Evolutionary conservation across 495 filamentous ascomycete species (phyloP), one percentile per base, ranked within the genome.

Genomic region (Stereocaulon alpinum): DNA sequence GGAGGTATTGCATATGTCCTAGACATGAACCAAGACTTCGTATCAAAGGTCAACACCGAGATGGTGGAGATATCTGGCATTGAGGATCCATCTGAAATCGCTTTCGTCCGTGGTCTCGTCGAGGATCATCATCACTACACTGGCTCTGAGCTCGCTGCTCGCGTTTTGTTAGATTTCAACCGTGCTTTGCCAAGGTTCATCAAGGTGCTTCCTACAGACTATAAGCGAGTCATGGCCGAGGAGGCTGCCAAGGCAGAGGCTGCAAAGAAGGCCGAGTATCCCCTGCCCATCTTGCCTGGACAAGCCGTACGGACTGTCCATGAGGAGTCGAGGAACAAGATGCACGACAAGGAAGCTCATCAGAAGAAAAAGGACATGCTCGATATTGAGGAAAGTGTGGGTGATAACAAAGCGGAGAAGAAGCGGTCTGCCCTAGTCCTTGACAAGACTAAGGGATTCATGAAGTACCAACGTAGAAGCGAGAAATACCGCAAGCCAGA

Each of bases 41-140:
- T 85, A 69, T 83, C 86, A 54, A 97, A 97, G 80, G 87, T 97
- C 74, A 99, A 99, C 76, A 84, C 83, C 70, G 93, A 99, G 75
- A 96, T 99, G 94, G 94, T 99, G 62, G 92, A 97, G 71, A 82
- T 94, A 22, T 89, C 89, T 47, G 78, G 81, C 12, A 76, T 99
- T 56, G 89, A 93, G 62, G 93, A 99, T 56, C 89, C 89, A 5
- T 75, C 84, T 45, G 93, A 99, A 69, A 93, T 99, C 66, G 92
- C 93, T 47, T 96, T 86, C 66, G 82, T 99, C 22, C 89, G 93
- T 56, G 89, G 93, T 56, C 76, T 97, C 61, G 89, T 99, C 61
- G 93, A 99, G 73, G 93, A 99, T 66, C 93, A 99, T 67, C 94
- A 96, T 72, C 93, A 99, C 70, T 99, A 97, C 78, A 99, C 93